phyloP scores from a whole-genome alignment of 345 rosid species.

The Eucalyptus globulus region DNA sequence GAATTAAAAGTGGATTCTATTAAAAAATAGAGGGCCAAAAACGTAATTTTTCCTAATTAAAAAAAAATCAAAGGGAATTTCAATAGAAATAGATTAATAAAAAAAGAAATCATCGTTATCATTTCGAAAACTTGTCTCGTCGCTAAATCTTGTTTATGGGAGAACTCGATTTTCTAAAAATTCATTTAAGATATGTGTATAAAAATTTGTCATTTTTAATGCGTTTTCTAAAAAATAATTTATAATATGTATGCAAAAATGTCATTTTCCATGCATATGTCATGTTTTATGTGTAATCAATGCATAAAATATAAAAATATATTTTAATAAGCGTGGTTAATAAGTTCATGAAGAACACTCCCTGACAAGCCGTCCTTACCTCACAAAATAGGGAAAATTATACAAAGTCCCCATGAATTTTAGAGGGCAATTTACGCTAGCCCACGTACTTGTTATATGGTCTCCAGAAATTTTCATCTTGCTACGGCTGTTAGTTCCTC shows the following conservation, averaged over 20 bases:
- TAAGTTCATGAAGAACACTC: not conserved
- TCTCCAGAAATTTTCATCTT: not conserved
- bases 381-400: not conserved
- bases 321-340: not conserved
- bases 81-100: no score
- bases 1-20: not conserved
- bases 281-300: no score
- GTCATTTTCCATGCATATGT: not conserved
- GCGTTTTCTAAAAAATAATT: no score
- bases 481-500: fast-evolving
- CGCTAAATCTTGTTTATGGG: not conserved
- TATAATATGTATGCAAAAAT: no score
- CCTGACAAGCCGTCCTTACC: not conserved
- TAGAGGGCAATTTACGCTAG: not conserved
- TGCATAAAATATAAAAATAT: no score
- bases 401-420: not conserved
- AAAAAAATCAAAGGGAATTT: not conserved
- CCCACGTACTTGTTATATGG: not conserved
- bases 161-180: not conserved
- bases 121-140: not conserved
- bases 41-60: no score
- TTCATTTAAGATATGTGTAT: no score
- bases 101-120: not conserved
- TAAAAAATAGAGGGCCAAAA: not conserved
- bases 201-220: no score